Conservation (phyloP, 2,329 filamentous ascomycete genomes). For the Beauveria asiatica region DNA sequence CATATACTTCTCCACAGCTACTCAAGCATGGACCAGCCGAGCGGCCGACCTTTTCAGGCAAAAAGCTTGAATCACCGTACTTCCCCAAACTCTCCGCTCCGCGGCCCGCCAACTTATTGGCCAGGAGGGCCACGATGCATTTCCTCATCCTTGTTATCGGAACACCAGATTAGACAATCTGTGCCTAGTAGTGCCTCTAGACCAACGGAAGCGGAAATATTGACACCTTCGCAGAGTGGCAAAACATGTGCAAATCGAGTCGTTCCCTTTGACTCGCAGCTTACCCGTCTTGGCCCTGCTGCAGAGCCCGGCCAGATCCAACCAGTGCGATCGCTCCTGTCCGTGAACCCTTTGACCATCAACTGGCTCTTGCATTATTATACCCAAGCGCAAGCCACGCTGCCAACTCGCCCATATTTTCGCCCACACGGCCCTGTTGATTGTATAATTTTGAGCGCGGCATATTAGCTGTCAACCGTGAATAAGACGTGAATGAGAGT, state of each 20-base stretch:
- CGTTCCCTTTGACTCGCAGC: background rate
- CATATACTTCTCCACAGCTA: background rate
- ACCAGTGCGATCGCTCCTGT: too few species aligned
- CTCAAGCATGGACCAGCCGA: background rate
- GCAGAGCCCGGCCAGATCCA: too few species aligned
- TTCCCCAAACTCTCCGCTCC: background rate
- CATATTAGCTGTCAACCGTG: too few species aligned
- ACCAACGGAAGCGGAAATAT: background rate
- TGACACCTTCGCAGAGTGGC: background rate
- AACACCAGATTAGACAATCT: background rate
- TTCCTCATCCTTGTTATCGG: background rate
- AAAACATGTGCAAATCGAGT: background rate
- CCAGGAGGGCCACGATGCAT: background rate
- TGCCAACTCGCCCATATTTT: too few species aligned
- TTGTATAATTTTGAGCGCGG: too few species aligned
- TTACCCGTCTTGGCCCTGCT: too few species aligned
- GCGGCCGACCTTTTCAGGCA: background rate
- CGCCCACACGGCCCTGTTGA: too few species aligned
- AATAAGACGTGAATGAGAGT: too few species aligned
- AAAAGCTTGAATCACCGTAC: background rate
- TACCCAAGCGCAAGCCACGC: too few species aligned
- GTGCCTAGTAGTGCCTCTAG: background rate
- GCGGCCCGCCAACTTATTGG: background rate
- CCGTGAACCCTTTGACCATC: too few species aligned
- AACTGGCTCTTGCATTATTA: too few species aligned